Conservation (phyloP, 2,329 filamentous ascomycete species). For the Penicillium sp. region DNA sequence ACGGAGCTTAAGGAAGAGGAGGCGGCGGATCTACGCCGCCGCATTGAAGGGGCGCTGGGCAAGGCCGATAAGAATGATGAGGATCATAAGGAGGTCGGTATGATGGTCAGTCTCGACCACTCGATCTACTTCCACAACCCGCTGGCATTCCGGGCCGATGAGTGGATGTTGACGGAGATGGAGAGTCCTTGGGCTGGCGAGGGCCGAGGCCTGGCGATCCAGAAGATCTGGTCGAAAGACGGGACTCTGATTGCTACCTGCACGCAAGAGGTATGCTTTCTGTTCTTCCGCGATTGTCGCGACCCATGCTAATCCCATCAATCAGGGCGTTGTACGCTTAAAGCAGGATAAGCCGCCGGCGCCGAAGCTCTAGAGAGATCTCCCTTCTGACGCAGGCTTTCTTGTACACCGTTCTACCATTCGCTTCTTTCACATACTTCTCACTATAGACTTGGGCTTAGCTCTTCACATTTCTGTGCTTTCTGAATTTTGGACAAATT, state of each 20-base stretch:
- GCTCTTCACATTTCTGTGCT: not conserved
- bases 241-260: constrained; percentile 53
- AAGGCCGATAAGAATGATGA: constrained; percentile 26
- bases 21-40: constrained; percentile 39
- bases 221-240: constrained; percentile 53
- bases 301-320: constrained; percentile 16
- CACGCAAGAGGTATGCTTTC: constrained; percentile 50
- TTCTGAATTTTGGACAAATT: not conserved
- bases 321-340: constrained; percentile 49
- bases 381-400: not conserved
- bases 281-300: not conserved
- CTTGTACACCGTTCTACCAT: not conserved
- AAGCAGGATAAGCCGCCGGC: constrained; percentile 43
- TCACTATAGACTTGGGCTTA: constrained; percentile 8
- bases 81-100: constrained; percentile 44
- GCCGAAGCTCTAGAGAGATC: constrained; percentile 31
- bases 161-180: constrained; percentile 55
- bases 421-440: constrained; percentile 8
- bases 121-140: constrained; percentile 56
- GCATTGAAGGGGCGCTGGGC: constrained; percentile 36
- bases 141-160: constrained; percentile 50
- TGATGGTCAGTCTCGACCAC: constrained; percentile 56
- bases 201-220: constrained; percentile 50
- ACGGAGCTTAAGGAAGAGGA: constrained; percentile 48
- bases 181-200: constrained; percentile 55